Evolutionary conservation across 441 rosid species (phyloP), one percentile per base, ranked within the genome.

Genomic region (Sinapis alba): DNA sequence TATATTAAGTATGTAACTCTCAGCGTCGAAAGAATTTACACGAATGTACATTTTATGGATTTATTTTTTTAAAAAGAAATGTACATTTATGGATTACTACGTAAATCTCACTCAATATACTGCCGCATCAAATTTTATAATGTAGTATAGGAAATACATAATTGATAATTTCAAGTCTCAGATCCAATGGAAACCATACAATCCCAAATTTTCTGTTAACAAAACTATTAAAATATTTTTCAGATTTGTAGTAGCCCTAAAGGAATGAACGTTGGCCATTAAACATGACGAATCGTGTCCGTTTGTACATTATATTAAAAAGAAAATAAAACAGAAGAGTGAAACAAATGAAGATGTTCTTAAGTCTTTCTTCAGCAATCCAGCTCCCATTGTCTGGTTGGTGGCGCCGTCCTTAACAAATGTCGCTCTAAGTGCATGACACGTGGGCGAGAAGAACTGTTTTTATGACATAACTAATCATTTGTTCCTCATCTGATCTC

Each of bases 321-420:
- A 21, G 30, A 56, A 62, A 19, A 24, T 3, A 0, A 47, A 68
- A 54, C 51, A 60, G 62, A 47, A 32, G 54, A 76, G 80, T 71
- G 66, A 65, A 50, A 71, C 32, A 58, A 19, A 62, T 12, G 79
- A 56, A 58, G 24, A 24, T 72, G 43, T 58, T 65, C 69, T 67
- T 12, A 72, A 72, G 77, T 72, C 75, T 74, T 79, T 62, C 70
- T 79, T 83, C 86, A 68, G 72, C 76, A 78, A 84, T 83, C 84
- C 90, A 85, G 88, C 86, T 73, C 78, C 79, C 60, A 5, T 36
- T 62, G 81, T 74, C 83, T 81, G 77, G 87, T 85, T 83, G 89
- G 91, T 87, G 89, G 82, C 94, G 94, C 96, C 96, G 84, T 89
- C 93, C 84, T 84, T 36, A 47, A 79, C 84, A 82, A 58, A 67